These are phyloP conservation scores for Xylariomycetidae sp. DNA, from an alignment of 2,329 filamentous ascomycete species.

Conservation along the genomic window DNA sequence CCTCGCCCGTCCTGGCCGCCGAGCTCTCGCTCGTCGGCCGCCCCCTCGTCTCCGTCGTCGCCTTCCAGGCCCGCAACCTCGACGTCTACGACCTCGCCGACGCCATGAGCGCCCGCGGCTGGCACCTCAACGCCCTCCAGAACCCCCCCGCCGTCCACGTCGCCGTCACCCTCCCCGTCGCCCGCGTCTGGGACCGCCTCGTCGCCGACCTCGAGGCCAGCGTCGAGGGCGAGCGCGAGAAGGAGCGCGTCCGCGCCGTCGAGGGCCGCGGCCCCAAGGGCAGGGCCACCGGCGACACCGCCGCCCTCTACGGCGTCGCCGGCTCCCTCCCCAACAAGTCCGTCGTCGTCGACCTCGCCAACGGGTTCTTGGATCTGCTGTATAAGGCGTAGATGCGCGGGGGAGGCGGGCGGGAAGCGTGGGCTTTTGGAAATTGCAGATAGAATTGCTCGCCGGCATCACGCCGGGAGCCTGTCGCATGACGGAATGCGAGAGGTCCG, in stretches of 20 bases:
- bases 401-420: background rate
- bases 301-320: conserved; percentile 89
- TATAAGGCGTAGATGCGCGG: conserved; percentile 64
- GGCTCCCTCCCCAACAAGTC: conserved; percentile 94
- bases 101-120: conserved; percentile 74
- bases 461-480: no score
- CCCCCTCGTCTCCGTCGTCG: conserved; percentile 84
- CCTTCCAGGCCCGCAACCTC: conserved; percentile 77
- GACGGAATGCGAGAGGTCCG: no score
- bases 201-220: conserved; percentile 64
- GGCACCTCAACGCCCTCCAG: conserved; percentile 95
- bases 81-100: conserved; percentile 91
- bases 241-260: conserved; percentile 65
- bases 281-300: conserved; percentile 69
- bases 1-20: conserved; percentile 59
- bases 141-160: conserved; percentile 88
- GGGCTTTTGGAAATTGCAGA: no score
- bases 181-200: conserved; percentile 73
- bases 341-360: conserved; percentile 84
- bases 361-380: conserved; percentile 84
- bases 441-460: no score
- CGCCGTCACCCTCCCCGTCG: conserved; percentile 83
- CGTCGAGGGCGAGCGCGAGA: conserved; percentile 69
- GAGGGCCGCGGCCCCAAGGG: conserved; percentile 62
- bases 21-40: conserved; percentile 78